Conservation (phyloP, 805 yeast genomes). For the Cyberlindnera lachancei region DNA sequence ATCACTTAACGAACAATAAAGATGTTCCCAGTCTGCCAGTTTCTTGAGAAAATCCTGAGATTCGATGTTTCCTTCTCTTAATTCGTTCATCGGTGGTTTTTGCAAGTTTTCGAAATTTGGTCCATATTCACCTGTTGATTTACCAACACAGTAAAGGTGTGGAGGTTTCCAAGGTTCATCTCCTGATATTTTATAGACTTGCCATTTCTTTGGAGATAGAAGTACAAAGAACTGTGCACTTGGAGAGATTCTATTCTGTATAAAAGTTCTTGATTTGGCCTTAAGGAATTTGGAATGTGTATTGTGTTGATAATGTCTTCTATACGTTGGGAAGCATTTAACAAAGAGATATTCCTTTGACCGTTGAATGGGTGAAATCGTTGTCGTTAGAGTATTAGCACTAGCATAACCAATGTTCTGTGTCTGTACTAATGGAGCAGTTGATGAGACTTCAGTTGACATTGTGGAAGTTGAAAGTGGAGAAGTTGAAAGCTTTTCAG, state of each 20-base stretch:
- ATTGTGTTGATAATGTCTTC: conserved; percentile 48
- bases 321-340: conserved; percentile 76
- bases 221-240: conserved; percentile 60
- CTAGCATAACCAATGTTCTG: neutral
- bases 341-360: conserved; percentile 61
- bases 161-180: conserved; percentile 48
- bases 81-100: conserved; percentile 16
- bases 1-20: conserved; percentile 53
- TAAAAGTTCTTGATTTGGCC: conserved; percentile 36
- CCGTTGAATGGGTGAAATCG: conserved; percentile 13
- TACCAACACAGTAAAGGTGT: conserved; percentile 56
- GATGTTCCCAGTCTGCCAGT: conserved; percentile 49
- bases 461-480: conserved; percentile 7
- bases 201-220: conserved; percentile 65
- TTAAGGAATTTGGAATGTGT: conserved; percentile 45
- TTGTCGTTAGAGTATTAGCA: conserved; percentile 10
- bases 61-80: conserved; percentile 13
- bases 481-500: conserved; percentile 2
- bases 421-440: conserved; percentile 1
- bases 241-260: conserved; percentile 33
- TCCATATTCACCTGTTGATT: conserved; percentile 63
- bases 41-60: conserved; percentile 16
- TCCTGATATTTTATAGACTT: conserved; percentile 50
- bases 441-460: neutral
- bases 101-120: conserved; percentile 33